A percentile compares a stretch with the other conserved stretches of the same genome.
Conservation (phyloP, 345 rosid genomes). For the Barbarea vulgaris region DNA sequence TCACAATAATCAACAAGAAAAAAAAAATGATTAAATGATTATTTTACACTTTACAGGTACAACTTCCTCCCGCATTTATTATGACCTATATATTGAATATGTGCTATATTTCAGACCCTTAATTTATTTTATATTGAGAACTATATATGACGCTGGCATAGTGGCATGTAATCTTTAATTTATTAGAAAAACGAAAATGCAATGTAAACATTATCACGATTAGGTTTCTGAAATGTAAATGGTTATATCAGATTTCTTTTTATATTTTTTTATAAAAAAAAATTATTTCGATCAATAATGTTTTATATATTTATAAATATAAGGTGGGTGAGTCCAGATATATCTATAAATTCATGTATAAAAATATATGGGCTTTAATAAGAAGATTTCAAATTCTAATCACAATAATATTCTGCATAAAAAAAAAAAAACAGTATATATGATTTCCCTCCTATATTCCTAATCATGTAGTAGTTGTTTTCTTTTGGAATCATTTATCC, state of each 20-base stretch:
- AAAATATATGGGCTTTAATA: neutral
- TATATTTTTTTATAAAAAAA: too few relatives aligned
- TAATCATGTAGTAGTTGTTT: neutral
- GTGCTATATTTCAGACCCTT: neutral
- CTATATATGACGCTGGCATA: neutral
- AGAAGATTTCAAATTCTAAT: neutral
- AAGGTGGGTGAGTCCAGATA: neutral
- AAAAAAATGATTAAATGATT: slow-evolving; percentile 10
- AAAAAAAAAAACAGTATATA: neutral
- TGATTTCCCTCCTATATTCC: neutral
- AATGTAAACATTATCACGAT: neutral
- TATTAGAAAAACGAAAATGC: neutral
- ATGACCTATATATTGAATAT: neutral
- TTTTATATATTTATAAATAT: too few relatives aligned
- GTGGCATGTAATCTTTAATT: neutral
- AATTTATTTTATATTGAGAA: neutral
- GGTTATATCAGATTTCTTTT: neutral
- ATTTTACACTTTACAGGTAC: slow-evolving; percentile 6
- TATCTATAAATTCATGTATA: neutral
- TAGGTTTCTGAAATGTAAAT: neutral
- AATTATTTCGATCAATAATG: neutral
- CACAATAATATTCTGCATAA: neutral
- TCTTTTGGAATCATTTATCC: neutral
- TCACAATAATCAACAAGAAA: slow-evolving; percentile 14
- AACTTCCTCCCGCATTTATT: slow-evolving; percentile 16